Evolutionary conservation across 495 filamentous ascomycete genomes (phyloP), one percentile per base, ranked within the genome.

Genomic region (Tuber magnatum): DNA sequence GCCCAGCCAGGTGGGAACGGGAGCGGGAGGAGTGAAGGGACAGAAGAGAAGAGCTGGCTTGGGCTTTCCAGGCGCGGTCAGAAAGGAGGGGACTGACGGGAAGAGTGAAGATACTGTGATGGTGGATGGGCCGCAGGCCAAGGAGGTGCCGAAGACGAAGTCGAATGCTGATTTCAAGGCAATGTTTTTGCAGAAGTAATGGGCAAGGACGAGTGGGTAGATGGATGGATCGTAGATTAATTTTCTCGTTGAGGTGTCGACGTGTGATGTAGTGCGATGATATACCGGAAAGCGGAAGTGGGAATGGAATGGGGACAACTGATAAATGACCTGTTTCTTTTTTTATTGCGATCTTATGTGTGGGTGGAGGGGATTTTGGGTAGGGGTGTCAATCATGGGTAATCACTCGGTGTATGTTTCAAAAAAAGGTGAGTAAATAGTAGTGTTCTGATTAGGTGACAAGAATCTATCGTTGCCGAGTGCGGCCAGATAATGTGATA

Each of bases 151-250:
- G 35, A 83, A 83, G 73, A 86, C 83, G 74, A 94, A 94, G 87
- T 94, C 88, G 82, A 97, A 97, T 85, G 91, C 91, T 71, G 93
- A 97, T 85, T 97, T 97, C 84, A 92, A 90, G 81, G 89, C 88
- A 51, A 88, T 97, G 90, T 90, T 94, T 80, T 73, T 90, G 76
- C 77, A 71, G 32, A 74, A 74, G 72, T 75, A 77, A 72, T 56
- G n/a, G 46, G 74, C 46, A 35, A n/a, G 40, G 20, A 40, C 69
- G 71, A 3, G 18, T 32, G 48, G 42, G 22, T 22, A 6, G 20
- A 18, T 46, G 18, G n/a, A 16, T 65, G 56, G 56, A 65, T 65
- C 35, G 56, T 65, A 65, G 56, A 32, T 28, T 35, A 65, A 20
- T 35, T 28, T 6, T 35, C 32, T 65, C 56, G 8, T 72, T 43